phyloP scores from a whole-genome alignment of 2,329 filamentous ascomycete genomes.

The Chalaropsis thielavioides region DNA sequence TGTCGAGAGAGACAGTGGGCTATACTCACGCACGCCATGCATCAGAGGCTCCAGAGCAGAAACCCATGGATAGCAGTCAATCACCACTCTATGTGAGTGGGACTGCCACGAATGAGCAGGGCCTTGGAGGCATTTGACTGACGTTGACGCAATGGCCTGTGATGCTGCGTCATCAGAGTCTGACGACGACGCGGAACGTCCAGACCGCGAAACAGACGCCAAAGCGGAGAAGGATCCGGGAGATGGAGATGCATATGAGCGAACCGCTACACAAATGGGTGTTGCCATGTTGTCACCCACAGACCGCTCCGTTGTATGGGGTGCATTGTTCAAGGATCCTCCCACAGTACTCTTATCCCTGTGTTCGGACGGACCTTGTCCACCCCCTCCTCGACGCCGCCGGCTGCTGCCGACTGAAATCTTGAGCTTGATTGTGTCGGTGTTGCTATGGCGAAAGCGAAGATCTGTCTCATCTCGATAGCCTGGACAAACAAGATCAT shows the following conservation, averaged over 20 bases:
- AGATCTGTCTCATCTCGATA: constrained; percentile 17
- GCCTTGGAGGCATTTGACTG: neutral
- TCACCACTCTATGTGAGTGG: constrained; percentile 13
- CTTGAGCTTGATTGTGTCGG: constrained; percentile 15
- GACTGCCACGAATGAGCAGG: constrained; percentile 10
- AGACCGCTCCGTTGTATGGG: neutral
- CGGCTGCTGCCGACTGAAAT: neutral
- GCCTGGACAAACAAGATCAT: constrained; percentile 13
- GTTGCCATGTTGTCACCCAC: neutral
- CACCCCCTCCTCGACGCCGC: neutral
- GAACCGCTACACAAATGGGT: neutral
- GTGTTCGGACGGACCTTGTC: neutral
- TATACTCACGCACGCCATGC: constrained; percentile 7
- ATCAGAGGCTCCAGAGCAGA: constrained; percentile 15
- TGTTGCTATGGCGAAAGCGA: constrained; percentile 18
- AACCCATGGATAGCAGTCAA: constrained; percentile 18
- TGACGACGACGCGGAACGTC: neutral
- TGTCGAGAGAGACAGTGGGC: constrained; percentile 14
- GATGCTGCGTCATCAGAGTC: neutral
- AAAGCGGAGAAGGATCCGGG: neutral
- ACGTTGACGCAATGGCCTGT: neutral
- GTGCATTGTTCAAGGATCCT: neutral
- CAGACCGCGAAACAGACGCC: neutral
- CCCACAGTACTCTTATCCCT: neutral
- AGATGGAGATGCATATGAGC: neutral